phyloP scores from a whole-genome alignment of 129 eudicot genomes.

The Erigeron canadensis region DNA sequence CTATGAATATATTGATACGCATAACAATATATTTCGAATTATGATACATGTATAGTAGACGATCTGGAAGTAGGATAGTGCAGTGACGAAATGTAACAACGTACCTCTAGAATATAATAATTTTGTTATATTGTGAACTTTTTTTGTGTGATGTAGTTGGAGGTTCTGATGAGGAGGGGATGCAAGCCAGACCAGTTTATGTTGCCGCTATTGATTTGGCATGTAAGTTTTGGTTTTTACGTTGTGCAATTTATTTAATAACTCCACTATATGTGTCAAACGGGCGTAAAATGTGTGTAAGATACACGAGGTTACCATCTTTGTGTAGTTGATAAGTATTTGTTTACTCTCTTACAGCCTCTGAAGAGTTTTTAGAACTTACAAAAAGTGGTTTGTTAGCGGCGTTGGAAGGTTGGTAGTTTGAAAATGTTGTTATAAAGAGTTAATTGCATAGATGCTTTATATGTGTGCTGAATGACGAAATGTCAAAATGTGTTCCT shows the following conservation, averaged over 20 bases:
- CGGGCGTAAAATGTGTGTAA: too few relatives aligned
- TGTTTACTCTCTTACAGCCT: conserved; percentile 49
- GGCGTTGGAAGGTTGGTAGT: conserved; percentile 87
- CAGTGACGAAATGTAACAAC: too few relatives aligned
- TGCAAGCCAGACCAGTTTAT: conserved; percentile 97
- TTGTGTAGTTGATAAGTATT: conserved; percentile 2
- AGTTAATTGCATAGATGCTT: conserved; percentile 8
- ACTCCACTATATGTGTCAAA: too few relatives aligned
- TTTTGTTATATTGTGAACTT: too few relatives aligned
- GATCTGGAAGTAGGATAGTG: too few relatives aligned
- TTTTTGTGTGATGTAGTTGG: conserved; percentile 53
- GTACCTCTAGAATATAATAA: too few relatives aligned
- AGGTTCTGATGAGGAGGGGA: conserved; percentile 68
- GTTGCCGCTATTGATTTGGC: conserved; percentile 95
- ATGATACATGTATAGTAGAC: too few relatives aligned
- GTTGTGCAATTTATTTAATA: conserved; percentile 15
- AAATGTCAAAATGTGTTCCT: conserved; percentile 51
- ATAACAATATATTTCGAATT: too few relatives aligned
- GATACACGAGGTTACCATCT: conserved; percentile 14
- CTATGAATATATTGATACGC: too few relatives aligned
- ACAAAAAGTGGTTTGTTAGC: conserved; percentile 96
- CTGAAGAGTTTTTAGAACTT: conserved; percentile 96
- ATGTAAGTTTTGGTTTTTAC: conserved; percentile 56
- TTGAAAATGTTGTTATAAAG: conserved; percentile 5
- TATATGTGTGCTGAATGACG: not conserved